Conservation (phyloP, 768 basidiomycete genomes). For the Xerocomellus intermedius region DNA sequence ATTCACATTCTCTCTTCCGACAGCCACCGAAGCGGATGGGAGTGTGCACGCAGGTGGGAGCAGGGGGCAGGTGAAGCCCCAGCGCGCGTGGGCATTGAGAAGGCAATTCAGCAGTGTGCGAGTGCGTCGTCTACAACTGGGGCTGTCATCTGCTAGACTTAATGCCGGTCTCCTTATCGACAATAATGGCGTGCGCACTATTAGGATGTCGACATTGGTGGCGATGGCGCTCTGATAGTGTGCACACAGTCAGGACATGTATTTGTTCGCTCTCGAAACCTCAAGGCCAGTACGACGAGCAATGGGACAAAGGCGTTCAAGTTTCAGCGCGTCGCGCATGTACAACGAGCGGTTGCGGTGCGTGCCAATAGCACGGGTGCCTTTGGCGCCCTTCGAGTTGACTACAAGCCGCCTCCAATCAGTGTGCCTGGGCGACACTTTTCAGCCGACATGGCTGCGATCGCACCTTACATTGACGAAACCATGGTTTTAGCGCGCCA, state of each 20-base stretch:
- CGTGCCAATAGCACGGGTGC: slow-evolving; percentile 85
- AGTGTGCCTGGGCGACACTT: slow-evolving; percentile 53
- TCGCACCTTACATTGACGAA: slow-evolving; percentile 56
- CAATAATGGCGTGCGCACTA: not conserved
- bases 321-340: slow-evolving; percentile 74
- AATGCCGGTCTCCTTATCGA: not conserved
- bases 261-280: slow-evolving; percentile 71
- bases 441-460: slow-evolving; percentile 58
- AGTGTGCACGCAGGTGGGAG: slow-evolving; percentile 16
- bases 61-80: slow-evolving; percentile 57
- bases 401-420: slow-evolving; percentile 61
- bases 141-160: not conserved
- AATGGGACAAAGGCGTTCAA: slow-evolving; percentile 54
- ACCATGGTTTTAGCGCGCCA: not conserved
- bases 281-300: slow-evolving; percentile 24
- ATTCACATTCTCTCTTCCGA: slow-evolving; percentile 67
- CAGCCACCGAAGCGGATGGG: slow-evolving; percentile 32
- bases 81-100: slow-evolving; percentile 86
- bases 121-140: slow-evolving; percentile 37
- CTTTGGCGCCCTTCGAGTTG: slow-evolving; percentile 79
- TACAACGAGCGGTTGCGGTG: slow-evolving; percentile 85
- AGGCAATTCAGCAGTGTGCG: slow-evolving; percentile 84
- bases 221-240: slow-evolving; percentile 85
- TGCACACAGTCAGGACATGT: slow-evolving; percentile 96
- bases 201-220: slow-evolving; percentile 85